Evolutionary conservation across 805 yeast species (phyloP), one percentile per base, ranked within the genome.

Genomic region (Alloascoidea africana): DNA sequence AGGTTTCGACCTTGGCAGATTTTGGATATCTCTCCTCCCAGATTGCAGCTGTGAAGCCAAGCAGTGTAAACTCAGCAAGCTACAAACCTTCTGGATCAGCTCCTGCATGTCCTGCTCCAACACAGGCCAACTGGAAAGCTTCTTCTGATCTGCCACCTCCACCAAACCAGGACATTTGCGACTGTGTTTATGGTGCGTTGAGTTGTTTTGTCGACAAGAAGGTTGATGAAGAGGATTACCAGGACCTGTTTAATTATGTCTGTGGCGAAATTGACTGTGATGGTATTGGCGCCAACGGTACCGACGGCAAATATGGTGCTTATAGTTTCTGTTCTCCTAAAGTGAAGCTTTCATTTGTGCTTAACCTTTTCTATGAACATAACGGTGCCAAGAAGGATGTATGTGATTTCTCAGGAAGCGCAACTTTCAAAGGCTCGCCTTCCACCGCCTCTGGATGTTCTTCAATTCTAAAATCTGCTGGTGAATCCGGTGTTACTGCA

Each of bases 371-470:
- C 65, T 74, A 74, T 55, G 55, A 55, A 37, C 59, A 58, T 32
- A 66, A 76, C 42, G 62, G 60, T 44, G 53, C 55, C 37, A 44
- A 47, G 36, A 40, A 55, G 2, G 56, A 70, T 38, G 87, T 80
- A 41, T 83, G 94, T 62, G 73, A 70, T 56, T 83, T 80, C 56
- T 53, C 53, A 39, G 89, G 93, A 39, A 67, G 77, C 41, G 91
- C 86, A 27, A 51, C 78, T n/a, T 40, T 71, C 39, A 52, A 52
- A 39, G 47, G 58, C 35, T 59, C 60, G 39, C 54, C 68, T 27
- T 42, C 62, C 40, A 55, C 65, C 27, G 65, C 65, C 27, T 58
- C 71, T 16, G 53, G 70, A 32, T 77, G 86, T 61, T 46, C 70
- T 18, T 61, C 73, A 18, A 50, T 66, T 42, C 50, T 83, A 46